Conservation (phyloP, 2,329 filamentous ascomycete genomes). For the Juglanconis oblonga region DNA sequence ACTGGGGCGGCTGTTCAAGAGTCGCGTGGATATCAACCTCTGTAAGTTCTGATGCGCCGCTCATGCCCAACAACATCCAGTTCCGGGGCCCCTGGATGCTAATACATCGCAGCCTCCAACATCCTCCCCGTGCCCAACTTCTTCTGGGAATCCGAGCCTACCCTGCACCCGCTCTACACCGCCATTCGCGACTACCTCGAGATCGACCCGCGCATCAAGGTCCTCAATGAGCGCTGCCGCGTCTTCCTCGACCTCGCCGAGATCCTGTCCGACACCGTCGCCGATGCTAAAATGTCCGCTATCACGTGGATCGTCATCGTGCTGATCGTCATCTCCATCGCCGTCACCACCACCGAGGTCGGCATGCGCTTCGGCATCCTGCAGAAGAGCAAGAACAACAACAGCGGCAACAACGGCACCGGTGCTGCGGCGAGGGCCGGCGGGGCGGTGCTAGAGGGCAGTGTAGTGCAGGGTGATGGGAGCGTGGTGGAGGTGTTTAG, state of each 20-base stretch:
- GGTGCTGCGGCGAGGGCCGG: constrained; percentile 5
- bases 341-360: constrained; percentile 88
- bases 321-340: constrained; percentile 84
- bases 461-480: not conserved
- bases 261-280: constrained; percentile 88
- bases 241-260: constrained; percentile 96
- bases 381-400: constrained; percentile 32
- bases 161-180: constrained; percentile 87
- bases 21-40: constrained; percentile 92
- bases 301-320: constrained; percentile 99
- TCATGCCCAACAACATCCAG: constrained; percentile 16
- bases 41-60: constrained; percentile 57
- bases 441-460: not conserved
- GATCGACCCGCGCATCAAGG: constrained; percentile 92
- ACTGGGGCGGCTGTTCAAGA: constrained; percentile 85
- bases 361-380: constrained; percentile 80
- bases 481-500: not conserved
- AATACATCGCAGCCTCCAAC: constrained; percentile 70
- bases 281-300: constrained; percentile 89
- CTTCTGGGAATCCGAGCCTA: constrained; percentile 98
- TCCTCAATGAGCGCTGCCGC: constrained; percentile 93
- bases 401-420: not conserved
- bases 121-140: constrained; percentile 95
- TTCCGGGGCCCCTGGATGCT: not conserved
- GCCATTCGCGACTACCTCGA: constrained; percentile 97